Base-by-base conservation (phyloP, 176 grass and related monocot genomes). In the Melocanna baccifera region DNA sequence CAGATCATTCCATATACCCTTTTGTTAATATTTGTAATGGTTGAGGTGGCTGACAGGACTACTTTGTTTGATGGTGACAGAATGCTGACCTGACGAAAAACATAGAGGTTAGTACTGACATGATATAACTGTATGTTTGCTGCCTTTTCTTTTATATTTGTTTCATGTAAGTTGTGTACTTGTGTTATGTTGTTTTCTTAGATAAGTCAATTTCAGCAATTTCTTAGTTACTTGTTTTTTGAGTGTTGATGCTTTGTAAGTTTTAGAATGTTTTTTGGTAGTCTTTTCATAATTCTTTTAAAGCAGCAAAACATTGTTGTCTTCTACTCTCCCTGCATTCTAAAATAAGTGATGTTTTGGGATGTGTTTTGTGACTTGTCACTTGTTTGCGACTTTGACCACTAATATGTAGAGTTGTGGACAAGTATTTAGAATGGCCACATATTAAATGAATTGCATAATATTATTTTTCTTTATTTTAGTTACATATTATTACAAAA, bases 21-120 rank as follows among this genome's bases (percentile, higher is more conserved):
- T 89, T 84, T 92, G 74, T 92, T 88, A 88, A 86, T 88, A 83
- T 86, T 90, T 90, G 86, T 90, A 91, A 89, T 97, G 85, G 79
- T 92, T 86, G 85, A 88, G 81, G 84, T 93, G 87, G 67, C 87
- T 97, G 87, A 97, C 94, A 94, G 91, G 90, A 90, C 25, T 89
- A 86, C 69, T 94, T 92, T 91, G 75, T 97, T 91, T 97, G 83
- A 77, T 90, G 86, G 80, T 91, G 64, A 90, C 94, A 97, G 94
- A 88, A 80, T 87, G 87, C 94, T 81, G 91, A 88, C 79, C 68
- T 80, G 48, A 97, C 87, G 37, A 88, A 88, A 75, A 89, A 85
- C 71, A 86, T 94, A 86, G 82, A 89, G 91, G 91, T 97, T 74
- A 71, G 88, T 83, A 50, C 51, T 56, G 7, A 30, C 26, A 62